Evolutionary conservation across 768 basidiomycete genomes (phyloP).

Genomic region (Tylopilus vinaceipallidus): DNA sequence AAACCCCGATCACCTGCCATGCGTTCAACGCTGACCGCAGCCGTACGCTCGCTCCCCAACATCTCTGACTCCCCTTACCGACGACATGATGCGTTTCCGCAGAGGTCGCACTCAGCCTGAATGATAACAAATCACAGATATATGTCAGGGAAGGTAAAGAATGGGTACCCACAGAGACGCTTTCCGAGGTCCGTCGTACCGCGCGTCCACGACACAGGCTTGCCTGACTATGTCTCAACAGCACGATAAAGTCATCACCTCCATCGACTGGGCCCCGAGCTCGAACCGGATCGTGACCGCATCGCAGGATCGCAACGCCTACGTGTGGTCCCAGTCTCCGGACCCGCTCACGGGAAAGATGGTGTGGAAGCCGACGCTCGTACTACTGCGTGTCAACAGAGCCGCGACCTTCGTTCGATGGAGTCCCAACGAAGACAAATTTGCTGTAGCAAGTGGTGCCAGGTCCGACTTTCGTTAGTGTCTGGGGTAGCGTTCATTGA

Average conservation of each 20-base stretch:
- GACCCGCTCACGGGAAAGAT: slow-evolving; percentile 69
- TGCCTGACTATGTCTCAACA: slow-evolving; percentile 31
- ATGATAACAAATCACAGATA: slow-evolving; percentile 86
- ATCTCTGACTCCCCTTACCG: not conserved
- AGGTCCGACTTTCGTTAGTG: slow-evolving; percentile 45
- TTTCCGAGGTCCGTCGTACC: slow-evolving; percentile 66
- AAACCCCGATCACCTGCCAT: slow-evolving; percentile 84
- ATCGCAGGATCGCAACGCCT: slow-evolving; percentile 98
- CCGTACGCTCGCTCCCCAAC: slow-evolving; percentile 54
- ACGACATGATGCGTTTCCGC: slow-evolving; percentile 12
- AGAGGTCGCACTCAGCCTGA: slow-evolving; percentile 93
- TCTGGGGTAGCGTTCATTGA: not conserved
- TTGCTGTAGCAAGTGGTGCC: slow-evolving; percentile 96
- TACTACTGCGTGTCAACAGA: slow-evolving; percentile 90
- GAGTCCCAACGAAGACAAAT: slow-evolving; percentile 98
- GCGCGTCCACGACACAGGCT: not conserved
- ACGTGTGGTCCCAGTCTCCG: slow-evolving; percentile 89
- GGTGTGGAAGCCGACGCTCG: slow-evolving; percentile 95
- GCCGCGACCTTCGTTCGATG: slow-evolving; percentile 94
- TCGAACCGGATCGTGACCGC: slow-evolving; percentile 98
- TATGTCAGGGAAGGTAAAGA: slow-evolving; percentile 62
- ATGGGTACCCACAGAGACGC: slow-evolving; percentile 71
- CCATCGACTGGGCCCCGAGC: slow-evolving; percentile 97
- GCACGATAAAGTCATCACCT: slow-evolving; percentile 98
- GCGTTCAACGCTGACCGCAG: slow-evolving; percentile 86